Evolutionary conservation across 495 filamentous ascomycete genomes (phyloP).

Genomic region (Durotheca rogersii): DNA sequence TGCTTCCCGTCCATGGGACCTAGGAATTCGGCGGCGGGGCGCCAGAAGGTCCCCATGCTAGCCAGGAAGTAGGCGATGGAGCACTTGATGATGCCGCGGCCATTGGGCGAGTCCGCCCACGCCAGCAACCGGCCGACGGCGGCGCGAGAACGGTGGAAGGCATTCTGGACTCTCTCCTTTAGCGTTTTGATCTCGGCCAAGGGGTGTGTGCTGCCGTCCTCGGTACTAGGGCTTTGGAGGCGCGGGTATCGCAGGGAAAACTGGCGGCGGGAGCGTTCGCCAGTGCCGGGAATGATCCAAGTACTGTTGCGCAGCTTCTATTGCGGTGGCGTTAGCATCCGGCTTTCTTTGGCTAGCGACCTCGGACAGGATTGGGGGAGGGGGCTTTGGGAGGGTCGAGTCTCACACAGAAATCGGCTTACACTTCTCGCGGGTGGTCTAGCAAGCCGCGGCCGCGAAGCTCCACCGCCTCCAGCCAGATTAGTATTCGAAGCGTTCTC

Average conservation of each 20-base stretch:
- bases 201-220: slow-evolving; percentile 31
- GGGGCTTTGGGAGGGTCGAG: background rate
- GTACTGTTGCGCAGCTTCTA: slow-evolving; percentile 62
- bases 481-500: slow-evolving; percentile 18
- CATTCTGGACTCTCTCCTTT: slow-evolving; percentile 27
- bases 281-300: slow-evolving; percentile 60
- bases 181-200: slow-evolving; percentile 30
- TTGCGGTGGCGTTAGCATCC: slow-evolving; percentile 31
- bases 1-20: slow-evolving; percentile 94
- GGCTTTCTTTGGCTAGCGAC: background rate
- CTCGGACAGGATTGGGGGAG: no score
- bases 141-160: slow-evolving; percentile 30
- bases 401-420: slow-evolving; percentile 13
- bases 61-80: slow-evolving; percentile 88
- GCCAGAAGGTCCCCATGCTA: slow-evolving; percentile 83
- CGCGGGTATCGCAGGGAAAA: slow-evolving; percentile 54
- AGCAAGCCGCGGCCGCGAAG: slow-evolving; percentile 22
- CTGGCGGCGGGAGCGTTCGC: slow-evolving; percentile 58
- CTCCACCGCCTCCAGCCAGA: slow-evolving; percentile 15
- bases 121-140: slow-evolving; percentile 29
- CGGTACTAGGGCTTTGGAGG: slow-evolving; percentile 20
- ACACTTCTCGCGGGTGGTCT: slow-evolving; percentile 22
- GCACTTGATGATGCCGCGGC: slow-evolving; percentile 84
- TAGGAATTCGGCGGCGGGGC: slow-evolving; percentile 67
- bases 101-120: slow-evolving; percentile 55